Base-by-base conservation (phyloP, 2,329 filamentous ascomycete species). In the Hypoxylon sp. region DNA sequence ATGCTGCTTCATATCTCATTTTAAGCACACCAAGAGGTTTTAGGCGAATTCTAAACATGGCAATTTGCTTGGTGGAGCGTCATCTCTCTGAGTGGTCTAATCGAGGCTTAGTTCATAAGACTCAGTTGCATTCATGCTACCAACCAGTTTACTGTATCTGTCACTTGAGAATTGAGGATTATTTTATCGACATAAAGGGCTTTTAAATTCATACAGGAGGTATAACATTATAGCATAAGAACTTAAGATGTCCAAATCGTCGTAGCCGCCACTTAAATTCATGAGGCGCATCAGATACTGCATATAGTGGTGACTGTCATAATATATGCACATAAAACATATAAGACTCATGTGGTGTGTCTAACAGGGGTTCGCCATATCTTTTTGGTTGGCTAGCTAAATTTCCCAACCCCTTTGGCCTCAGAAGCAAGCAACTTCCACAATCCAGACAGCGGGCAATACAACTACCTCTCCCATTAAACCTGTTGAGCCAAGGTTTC, bases 401-500 rank as follows among this genome's bases (percentile, higher is more conserved):
- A 50, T 58, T 56, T 50, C 53, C 5, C 12, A n/a, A 38, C 48
- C 54, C 24, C 24, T 44, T 38, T 50, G 40, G 30, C 38, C 22
- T 38, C 22, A 11, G 53, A 16, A 32, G 36, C 9, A 20, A 40
- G 36, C 36, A 40, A 20, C n/a, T n/a, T n/a, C n/a, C n/a, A n/a
- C n/a, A n/a, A 40, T 20, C 11, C 36, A 9, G 36, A 16, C 18
- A 20, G 24, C 46, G 22, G 22, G 32, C 14, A 32, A 32, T 3
- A 38, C 3, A n/a, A 9, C 40, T 12, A 24, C 42, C n/a, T 16
- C n/a, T 16, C 6, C 12, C n/a, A 12, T 32, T 18, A 44, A 8
- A 11, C 18, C 9, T 14, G 42, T 22, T 9, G 30, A 44, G 32
- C 18, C 18, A n/a, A n/a, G n/a, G 24, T 32, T 57, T 33, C 14